phyloP scores from a whole-genome alignment of 495 filamentous ascomycete genomes.

The Trichoderma erinaceum region DNA sequence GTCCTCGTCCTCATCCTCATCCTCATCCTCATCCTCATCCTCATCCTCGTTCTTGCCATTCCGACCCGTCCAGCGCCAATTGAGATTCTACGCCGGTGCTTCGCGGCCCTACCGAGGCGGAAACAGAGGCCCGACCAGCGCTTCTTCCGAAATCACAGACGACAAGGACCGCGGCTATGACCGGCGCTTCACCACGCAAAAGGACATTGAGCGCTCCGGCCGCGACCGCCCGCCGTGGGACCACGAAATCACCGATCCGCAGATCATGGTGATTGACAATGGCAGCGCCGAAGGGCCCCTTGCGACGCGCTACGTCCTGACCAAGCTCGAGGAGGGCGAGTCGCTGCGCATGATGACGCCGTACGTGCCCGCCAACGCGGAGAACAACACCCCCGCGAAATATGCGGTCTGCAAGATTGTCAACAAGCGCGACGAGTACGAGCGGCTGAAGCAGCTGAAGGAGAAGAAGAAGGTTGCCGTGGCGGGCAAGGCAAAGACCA shows the following conservation, averaged over 20 bases:
- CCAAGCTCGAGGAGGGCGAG: constrained; percentile 41
- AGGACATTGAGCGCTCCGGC: neutral
- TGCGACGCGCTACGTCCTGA: constrained; percentile 34
- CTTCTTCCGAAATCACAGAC: neutral
- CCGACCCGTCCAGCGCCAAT: neutral
- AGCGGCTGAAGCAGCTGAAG: constrained; percentile 17
- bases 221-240: constrained; percentile 33
- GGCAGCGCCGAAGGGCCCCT: constrained; percentile 26
- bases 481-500: constrained; percentile 30
- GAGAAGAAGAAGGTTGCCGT: constrained; percentile 26
- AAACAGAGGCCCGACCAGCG: neutral
- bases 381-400: constrained; percentile 3
- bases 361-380: constrained; percentile 16
- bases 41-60: neutral
- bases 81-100: neutral
- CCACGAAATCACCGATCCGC: constrained; percentile 47
- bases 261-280: constrained; percentile 50
- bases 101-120: neutral
- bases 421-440: constrained; percentile 32
- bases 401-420: constrained; percentile 62
- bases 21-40: neutral
- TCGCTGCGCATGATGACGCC: constrained; percentile 54
- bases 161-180: constrained; percentile 6
- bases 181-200: neutral
- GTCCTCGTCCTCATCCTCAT: neutral